Base-by-base conservation (phyloP, 768 basidiomycete genomes). In the Boletellus emodensis region DNA sequence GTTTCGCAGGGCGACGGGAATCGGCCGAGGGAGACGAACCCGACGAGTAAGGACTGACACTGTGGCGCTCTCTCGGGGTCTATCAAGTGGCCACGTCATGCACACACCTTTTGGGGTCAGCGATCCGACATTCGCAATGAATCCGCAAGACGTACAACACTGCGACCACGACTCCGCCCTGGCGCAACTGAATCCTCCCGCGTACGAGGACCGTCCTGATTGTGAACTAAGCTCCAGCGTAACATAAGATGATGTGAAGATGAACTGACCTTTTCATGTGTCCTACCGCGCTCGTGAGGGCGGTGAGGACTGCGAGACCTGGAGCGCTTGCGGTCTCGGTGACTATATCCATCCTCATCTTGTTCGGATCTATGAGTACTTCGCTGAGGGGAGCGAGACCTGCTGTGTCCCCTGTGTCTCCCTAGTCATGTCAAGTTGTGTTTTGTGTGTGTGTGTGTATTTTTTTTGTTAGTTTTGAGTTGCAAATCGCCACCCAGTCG, bases 81-180 rank as follows among this genome's bases (percentile, higher is more conserved):
- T 68, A 48, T 33, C 17, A 26, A 20, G 22, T 18, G 24, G 51
- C 32, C 49, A 56, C 18, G 46, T 56, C 47, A 52, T 55, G 52
- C 52, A 37, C 42, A 48, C 52, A 49, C 52, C 64, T 68, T 68
- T 49, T 53, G 49, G 56, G 58, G 62, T 67, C 43, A 67, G 52
- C 26, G 20, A 51, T 46, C 55, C 8, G 38, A 45, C 44, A 26
- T 22, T 13, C 15, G 32, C 13, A 3, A 1, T 4, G 20, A 7
- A 30, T n/a, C 17, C 34, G 18, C 3, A 17, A 43, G 51, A 62
- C 65, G 65, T 68, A 67, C 66, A 35, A 66, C 54, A 48, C 66
- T 66, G 10, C 60, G 64, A 12, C 61, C 61, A 49, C 60, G 54
- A 13, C 30, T 42, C 42, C 45, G 52, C 11, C 50, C 53, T n/a